phyloP scores from a whole-genome alignment of 2,329 filamentous ascomycete genomes.

The Elsinoe fawcettii region DNA sequence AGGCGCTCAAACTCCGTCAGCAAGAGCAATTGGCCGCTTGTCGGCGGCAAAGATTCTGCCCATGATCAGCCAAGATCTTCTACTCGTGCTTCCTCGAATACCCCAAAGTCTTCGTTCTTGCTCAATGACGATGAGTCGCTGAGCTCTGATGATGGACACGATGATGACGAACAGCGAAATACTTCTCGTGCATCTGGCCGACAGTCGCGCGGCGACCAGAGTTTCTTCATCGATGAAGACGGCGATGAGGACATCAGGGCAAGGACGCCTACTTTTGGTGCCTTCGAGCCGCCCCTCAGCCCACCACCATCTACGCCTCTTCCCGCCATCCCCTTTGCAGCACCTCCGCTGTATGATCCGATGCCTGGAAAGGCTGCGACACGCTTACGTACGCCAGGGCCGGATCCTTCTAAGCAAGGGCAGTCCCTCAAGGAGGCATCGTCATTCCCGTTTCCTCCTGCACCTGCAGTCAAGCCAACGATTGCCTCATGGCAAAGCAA shows the following conservation, averaged over 20 bases:
- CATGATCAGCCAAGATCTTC: not conserved
- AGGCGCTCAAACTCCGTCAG: not conserved
- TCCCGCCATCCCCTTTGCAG: conserved; percentile 2
- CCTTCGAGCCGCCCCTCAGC: conserved; percentile 9
- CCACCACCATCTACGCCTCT: conserved; percentile 14
- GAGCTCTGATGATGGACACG: conserved; percentile 41
- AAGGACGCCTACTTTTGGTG: conserved; percentile 17
- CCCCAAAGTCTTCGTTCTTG: conserved; percentile 40
- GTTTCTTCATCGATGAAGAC: conserved; percentile 44
- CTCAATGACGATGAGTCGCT: conserved; percentile 48
- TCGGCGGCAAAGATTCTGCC: not conserved
- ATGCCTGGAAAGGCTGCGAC: conserved; percentile 10
- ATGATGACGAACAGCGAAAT: not conserved
- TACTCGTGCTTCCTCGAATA: conserved; percentile 13
- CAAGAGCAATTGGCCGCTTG: conserved; percentile 13
- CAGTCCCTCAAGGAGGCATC: not conserved
- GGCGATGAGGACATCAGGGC: conserved; percentile 30
- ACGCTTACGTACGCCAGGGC: conserved; percentile 1
- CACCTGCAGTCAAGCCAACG: not conserved
- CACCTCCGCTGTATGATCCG: conserved; percentile 11
- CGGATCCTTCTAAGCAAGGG: not conserved
- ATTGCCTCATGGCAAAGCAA: not conserved
- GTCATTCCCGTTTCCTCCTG: not conserved
- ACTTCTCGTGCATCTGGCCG: not conserved
- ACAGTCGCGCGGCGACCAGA: conserved; percentile 31